Conservation (phyloP, 768 basidiomycete genomes). For the Mycena capillaripes region DNA sequence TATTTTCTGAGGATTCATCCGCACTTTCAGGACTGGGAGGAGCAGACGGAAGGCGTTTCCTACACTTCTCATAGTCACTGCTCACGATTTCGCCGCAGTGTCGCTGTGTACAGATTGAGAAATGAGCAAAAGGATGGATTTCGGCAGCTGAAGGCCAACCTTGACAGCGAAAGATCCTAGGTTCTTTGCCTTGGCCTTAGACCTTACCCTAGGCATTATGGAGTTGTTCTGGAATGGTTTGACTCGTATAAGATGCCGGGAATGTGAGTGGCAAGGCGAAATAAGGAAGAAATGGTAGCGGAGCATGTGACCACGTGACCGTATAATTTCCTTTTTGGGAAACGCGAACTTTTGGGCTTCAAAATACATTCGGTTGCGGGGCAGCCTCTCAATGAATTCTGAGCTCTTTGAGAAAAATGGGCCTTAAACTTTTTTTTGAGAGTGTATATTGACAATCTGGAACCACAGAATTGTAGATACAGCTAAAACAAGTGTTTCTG, state of each 20-base stretch:
- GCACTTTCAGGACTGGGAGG: not conserved
- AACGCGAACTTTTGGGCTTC: not conserved
- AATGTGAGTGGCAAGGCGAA: not conserved
- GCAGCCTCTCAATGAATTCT: not conserved
- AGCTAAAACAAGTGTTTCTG: not conserved
- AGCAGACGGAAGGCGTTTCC: not conserved
- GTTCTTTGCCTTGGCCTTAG: not conserved
- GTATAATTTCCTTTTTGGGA: not conserved
- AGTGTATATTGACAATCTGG: not conserved
- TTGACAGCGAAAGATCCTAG: not conserved
- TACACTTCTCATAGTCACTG: not conserved
- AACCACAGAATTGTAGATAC: not conserved
- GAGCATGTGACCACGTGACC: not conserved
- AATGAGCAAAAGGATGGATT: not conserved
- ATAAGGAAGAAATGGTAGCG: not conserved
- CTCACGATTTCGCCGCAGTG: not conserved
- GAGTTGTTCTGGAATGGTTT: not conserved
- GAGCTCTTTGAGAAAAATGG: not conserved
- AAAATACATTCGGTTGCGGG: not conserved
- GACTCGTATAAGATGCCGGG: no score
- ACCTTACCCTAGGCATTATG: not conserved
- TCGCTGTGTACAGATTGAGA: not conserved
- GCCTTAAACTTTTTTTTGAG: not conserved
- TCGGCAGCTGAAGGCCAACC: not conserved
- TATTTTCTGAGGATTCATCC: not conserved